Evolutionary conservation across 352 stramenopile species (phyloP).

Genomic region (Globisporangium viniferum): DNA sequence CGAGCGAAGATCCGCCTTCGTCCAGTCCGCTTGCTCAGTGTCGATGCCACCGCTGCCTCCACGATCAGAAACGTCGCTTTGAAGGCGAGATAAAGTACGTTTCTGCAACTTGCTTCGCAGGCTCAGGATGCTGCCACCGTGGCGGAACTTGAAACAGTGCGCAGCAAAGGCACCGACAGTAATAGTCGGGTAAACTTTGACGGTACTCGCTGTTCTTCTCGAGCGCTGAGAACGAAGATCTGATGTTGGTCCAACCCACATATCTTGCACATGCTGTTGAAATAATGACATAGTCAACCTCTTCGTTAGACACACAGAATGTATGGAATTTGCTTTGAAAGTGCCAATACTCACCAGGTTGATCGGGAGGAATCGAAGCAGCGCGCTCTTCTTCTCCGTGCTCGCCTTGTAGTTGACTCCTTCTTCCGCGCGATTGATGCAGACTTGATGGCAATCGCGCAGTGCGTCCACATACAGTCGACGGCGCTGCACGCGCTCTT

Average conservation of each 20-base stretch:
- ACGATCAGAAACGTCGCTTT: constrained; percentile 42
- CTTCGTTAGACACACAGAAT: neutral
- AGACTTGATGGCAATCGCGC: constrained; percentile 67
- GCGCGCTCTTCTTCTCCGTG: constrained; percentile 77
- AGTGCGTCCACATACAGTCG: constrained; percentile 67
- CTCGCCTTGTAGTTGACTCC: constrained; percentile 80
- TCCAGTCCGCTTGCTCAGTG: constrained; percentile 51
- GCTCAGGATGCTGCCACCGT: constrained; percentile 66
- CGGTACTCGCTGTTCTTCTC: constrained; percentile 49
- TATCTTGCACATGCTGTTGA: constrained; percentile 73
- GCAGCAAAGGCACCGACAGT: constrained; percentile 80
- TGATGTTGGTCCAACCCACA: constrained; percentile 73
- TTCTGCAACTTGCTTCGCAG: constrained; percentile 59
- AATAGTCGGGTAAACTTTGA: constrained; percentile 67
- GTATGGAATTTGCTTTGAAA: neutral
- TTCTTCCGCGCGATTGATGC: constrained; percentile 59
- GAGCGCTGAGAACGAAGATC: constrained; percentile 66
- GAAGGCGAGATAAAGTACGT: constrained; percentile 41
- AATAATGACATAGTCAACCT: neutral
- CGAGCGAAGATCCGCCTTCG: constrained; percentile 34
- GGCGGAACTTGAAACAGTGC: constrained; percentile 82
- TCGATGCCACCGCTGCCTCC: constrained; percentile 11
- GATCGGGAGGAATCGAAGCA: constrained; percentile 73
- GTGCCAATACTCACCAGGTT: constrained; percentile 46
- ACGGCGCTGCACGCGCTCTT: constrained; percentile 65